Evolutionary conservation across 768 basidiomycete genomes (phyloP), one percentile per base, ranked within the genome.

Genomic region (Gymnopilus dilepis): DNA sequence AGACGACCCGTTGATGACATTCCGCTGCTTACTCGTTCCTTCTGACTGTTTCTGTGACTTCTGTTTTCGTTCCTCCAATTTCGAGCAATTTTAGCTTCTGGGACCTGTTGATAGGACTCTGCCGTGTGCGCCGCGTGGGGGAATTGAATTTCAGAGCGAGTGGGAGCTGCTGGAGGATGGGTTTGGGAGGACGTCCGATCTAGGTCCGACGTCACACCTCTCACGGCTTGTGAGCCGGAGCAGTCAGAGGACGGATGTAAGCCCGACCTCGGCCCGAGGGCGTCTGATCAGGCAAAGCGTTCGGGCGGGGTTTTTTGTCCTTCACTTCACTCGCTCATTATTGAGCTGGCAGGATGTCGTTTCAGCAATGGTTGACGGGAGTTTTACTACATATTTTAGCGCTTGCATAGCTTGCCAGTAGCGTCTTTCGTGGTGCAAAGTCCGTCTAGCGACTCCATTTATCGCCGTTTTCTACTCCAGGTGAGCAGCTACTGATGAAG

Each of bases 1-100:
- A 54, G 34, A 54, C 26, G 52, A 54, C 52, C 52, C 52, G 52
- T 38, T 54, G 52, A 54, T 54, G 52, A 54, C 52, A 54, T 54
- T 40, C 38, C 6, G 17, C 38, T 54, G 52, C 52, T 54, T 56
- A 56, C 47, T 50, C n/a, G n/a, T n/a, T n/a, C n/a, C n/a, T 48
- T 50, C 28, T 26, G n/a, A 9, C 43, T 26, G 40, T 41, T 41
- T 6, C 40, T 15, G 2, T 34, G 33, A 8, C 34, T 8, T 37
- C 11, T 37, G 34, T 15, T 15, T 37, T 37, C 15, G 11, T 31
- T 13, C 47, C 28, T 41, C 40, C 40, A 41, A 13, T n/a, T 41
- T 15, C 34, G 34, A 50, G 47, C 28, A 50, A 50, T 50, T 50
- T 50, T 50, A 50, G 28, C 7, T 50, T 15, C n/a, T n/a, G n/a